Conservation (phyloP, 2,329 filamentous ascomycete species). For the Cryphonectria nitschkei region DNA sequence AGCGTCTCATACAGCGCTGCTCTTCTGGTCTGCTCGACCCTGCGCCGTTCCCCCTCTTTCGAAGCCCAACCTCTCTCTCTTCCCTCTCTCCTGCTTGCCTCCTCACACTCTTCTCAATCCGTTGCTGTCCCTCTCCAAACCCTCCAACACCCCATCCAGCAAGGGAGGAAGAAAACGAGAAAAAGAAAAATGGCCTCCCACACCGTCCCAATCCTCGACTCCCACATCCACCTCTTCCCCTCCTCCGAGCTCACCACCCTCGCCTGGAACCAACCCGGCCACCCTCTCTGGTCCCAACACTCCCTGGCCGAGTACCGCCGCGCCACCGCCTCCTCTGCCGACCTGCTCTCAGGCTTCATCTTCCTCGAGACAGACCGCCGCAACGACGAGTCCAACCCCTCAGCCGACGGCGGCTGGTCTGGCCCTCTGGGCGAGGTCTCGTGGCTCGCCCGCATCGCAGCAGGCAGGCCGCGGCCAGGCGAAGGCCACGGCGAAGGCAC, state of each 20-base stretch:
- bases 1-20: not conserved
- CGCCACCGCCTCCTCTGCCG: conserved; percentile 45
- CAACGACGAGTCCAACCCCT: conserved; percentile 51
- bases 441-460: conserved; percentile 68
- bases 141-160: not conserved
- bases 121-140: not conserved
- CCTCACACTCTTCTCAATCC: too few relatives aligned
- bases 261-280: conserved; percentile 66
- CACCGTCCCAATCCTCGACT: conserved; percentile 73
- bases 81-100: too few relatives aligned
- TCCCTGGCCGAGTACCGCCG: conserved; percentile 66
- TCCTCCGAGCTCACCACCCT: conserved; percentile 67
- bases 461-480: conserved; percentile 58
- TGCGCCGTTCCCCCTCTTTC: not conserved
- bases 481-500: conserved; percentile 59
- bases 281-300: conserved; percentile 65
- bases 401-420: conserved; percentile 59
- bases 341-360: conserved; percentile 69
- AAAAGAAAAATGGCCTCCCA: conserved; percentile 22
- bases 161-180: not conserved
- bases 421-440: conserved; percentile 73
- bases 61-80: not conserved
- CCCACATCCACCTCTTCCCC: conserved; percentile 90
- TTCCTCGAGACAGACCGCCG: conserved; percentile 80
- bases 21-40: not conserved